Percentiles rank a stretch among this genome's conserved stretches.
phyloP scores from a whole-genome alignment of 306 rosid species.

The Albizia julibrissin region DNA sequence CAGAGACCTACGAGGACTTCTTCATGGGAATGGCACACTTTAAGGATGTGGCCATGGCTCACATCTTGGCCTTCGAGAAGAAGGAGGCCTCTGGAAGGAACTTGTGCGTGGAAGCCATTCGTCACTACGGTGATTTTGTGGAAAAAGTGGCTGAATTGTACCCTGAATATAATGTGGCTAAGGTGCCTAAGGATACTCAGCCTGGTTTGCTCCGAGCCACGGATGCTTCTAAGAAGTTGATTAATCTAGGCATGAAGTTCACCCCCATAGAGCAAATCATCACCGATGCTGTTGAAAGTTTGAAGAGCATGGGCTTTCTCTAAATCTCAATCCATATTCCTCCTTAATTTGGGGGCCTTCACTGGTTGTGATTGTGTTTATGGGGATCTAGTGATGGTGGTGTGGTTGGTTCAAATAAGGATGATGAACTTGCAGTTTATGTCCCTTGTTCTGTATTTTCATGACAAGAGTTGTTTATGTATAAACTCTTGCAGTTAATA shows the following conservation, averaged over 20 bases:
- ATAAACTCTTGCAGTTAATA: slow-evolving; percentile 7
- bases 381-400: neutral
- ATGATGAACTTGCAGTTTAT: slow-evolving; percentile 23
- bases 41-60: slow-evolving; percentile 84
- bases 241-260: slow-evolving; percentile 69
- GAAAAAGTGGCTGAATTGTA: slow-evolving; percentile 70
- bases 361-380: neutral
- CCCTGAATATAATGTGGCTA: slow-evolving; percentile 66
- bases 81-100: slow-evolving; percentile 76
- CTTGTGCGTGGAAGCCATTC: slow-evolving; percentile 73
- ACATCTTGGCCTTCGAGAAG: slow-evolving; percentile 78
- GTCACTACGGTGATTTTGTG: slow-evolving; percentile 74
- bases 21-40: slow-evolving; percentile 85
- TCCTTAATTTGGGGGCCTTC: neutral
- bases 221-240: slow-evolving; percentile 67
- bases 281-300: slow-evolving; percentile 73
- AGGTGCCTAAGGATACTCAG: slow-evolving; percentile 67
- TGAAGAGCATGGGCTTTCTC: slow-evolving; percentile 55
- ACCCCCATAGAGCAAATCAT: slow-evolving; percentile 78
- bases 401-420: slow-evolving; percentile 30
- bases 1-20: slow-evolving; percentile 63
- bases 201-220: slow-evolving; percentile 67
- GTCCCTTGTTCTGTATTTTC: neutral
- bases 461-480: neutral
- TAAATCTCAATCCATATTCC: neutral